Percentiles rank a stretch among this genome's conserved stretches.
Evolutionary conservation across 169 alveolate genomes (phyloP).

Genomic region (Eimeria nieschulzi): DNA sequence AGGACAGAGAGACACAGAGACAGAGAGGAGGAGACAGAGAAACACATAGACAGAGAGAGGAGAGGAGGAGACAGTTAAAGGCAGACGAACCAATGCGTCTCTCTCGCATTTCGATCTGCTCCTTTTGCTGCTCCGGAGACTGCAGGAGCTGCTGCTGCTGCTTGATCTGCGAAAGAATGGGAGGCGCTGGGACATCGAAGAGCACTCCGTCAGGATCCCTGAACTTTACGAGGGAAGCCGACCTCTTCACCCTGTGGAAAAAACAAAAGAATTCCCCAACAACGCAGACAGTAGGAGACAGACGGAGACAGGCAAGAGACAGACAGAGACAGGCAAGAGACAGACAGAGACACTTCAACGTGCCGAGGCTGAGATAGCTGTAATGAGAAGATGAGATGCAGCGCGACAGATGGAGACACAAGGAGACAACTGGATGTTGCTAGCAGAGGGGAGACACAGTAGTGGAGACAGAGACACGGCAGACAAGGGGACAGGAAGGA

Average conservation of each 20-base stretch:
- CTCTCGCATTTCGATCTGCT: not conserved
- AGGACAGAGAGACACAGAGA: not conserved
- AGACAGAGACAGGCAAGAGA: not conserved
- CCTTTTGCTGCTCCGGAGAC: constrained; percentile 19
- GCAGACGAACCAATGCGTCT: not conserved
- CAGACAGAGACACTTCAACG: not conserved
- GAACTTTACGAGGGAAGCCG: constrained; percentile 21
- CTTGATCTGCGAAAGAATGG: constrained; percentile 48
- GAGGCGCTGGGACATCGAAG: constrained; percentile 56
- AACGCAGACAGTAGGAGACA: not conserved
- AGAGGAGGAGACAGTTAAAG: not conserved
- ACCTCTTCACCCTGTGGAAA: constrained; percentile 14
- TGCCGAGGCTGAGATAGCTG: not conserved
- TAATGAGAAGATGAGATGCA: too few species aligned
- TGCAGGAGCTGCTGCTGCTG: constrained; percentile 53
- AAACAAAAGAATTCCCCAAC: not conserved
- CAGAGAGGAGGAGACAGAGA: not conserved
- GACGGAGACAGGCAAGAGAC: not conserved
- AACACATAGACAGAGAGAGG: not conserved
- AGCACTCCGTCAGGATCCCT: constrained; percentile 59
- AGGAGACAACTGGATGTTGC: not conserved
- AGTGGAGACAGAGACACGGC: too few species aligned
- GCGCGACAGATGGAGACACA: not conserved
- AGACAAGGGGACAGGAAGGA: too few species aligned
- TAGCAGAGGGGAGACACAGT: too few species aligned